phyloP scores from a whole-genome alignment of 2,329 filamentous ascomycete genomes.

The Microdochium trichocladiopsis region DNA sequence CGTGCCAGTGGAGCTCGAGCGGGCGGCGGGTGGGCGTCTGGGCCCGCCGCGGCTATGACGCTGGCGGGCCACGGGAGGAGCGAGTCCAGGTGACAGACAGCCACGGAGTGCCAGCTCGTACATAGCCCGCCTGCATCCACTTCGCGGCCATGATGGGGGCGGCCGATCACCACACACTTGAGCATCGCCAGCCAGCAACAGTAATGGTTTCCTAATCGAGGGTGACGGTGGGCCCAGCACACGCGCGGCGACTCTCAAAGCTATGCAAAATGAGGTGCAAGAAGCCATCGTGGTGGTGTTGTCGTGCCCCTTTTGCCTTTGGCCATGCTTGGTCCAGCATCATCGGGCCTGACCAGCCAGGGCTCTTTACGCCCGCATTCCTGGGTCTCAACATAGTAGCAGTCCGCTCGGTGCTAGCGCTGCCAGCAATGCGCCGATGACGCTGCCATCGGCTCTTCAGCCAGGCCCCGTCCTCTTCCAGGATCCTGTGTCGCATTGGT shows the following conservation, averaged over 20 bases:
- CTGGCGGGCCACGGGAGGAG: not conserved
- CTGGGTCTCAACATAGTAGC: not conserved
- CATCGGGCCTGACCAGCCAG: not conserved
- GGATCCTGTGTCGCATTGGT: not conserved
- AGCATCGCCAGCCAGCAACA: too few species aligned
- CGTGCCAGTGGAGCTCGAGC: not conserved
- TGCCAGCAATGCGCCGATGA: not conserved
- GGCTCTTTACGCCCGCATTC: not conserved
- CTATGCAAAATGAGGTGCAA: too few species aligned
- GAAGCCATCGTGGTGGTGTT: too few species aligned
- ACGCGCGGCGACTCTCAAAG: too few species aligned
- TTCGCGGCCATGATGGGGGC: too few species aligned
- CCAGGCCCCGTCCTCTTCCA: not conserved
- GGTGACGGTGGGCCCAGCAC: too few species aligned
- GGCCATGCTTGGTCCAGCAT: not conserved
- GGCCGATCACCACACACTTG: too few species aligned
- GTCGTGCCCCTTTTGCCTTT: not conserved
- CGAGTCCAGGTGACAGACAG: not conserved
- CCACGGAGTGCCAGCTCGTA: too few species aligned
- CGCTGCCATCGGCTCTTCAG: not conserved
- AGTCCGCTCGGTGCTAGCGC: not conserved
- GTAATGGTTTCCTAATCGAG: too few species aligned
- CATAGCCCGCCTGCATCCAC: too few species aligned
- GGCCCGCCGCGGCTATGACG: not conserved
- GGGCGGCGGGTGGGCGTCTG: not conserved